Evolutionary conservation across 441 rosid species (phyloP).

Genomic region (Mallotus repandus): DNA sequence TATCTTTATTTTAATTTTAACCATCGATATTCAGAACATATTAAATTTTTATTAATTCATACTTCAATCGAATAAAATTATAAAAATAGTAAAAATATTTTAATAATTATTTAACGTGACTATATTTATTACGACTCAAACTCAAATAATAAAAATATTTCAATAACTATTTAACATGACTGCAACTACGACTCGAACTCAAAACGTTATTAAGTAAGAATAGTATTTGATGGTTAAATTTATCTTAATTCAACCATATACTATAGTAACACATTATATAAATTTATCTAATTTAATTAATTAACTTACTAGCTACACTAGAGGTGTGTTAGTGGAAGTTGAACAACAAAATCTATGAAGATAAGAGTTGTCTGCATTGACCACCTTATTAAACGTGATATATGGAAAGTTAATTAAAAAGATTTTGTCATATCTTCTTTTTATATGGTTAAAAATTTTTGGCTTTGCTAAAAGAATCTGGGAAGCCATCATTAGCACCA

Average conservation of each 20-base stretch:
- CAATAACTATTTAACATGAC: too few relatives aligned
- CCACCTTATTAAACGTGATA: not conserved
- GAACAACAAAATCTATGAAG: slow-evolving; percentile 13
- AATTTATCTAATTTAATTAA: not conserved
- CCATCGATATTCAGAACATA: too few relatives aligned
- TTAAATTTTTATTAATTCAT: not conserved
- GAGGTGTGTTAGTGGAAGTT: not conserved
- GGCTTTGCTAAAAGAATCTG: not conserved
- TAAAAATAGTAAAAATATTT: too few relatives aligned
- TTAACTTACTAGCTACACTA: not conserved
- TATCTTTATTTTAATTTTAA: too few relatives aligned
- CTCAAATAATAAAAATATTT: too few relatives aligned
- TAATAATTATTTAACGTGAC: too few relatives aligned
- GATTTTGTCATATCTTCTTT: not conserved
- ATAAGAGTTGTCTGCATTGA: slow-evolving; percentile 14
- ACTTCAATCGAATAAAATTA: not conserved
- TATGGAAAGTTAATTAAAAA: not conserved
- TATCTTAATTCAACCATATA: too few relatives aligned
- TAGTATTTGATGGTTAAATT: not conserved
- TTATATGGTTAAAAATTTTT: not conserved
- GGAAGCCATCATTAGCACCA: too few relatives aligned
- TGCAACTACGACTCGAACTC: too few relatives aligned
- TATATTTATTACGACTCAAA: too few relatives aligned
- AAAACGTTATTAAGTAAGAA: too few relatives aligned
- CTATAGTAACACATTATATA: too few relatives aligned